Evolutionary conservation across 1,139 yeast genomes (phyloP).

Genomic region (Taphrina communis): DNA sequence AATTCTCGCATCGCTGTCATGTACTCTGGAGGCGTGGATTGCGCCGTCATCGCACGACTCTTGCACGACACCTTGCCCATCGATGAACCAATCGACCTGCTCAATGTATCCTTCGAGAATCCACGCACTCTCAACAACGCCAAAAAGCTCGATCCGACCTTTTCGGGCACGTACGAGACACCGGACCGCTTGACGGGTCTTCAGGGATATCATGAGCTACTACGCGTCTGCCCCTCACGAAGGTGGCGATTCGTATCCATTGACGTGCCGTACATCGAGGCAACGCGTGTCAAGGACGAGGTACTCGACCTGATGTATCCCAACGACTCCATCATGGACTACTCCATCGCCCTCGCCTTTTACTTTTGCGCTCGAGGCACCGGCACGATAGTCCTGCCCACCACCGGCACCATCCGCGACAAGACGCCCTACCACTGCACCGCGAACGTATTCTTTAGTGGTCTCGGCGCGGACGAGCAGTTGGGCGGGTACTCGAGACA

Average conservation of each 20-base stretch:
- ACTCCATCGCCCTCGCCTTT: slow-evolving; percentile 92
- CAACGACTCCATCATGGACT: slow-evolving; percentile 88
- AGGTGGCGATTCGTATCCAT: slow-evolving; percentile 65
- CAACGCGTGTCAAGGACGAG: slow-evolving; percentile 58
- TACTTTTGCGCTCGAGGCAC: slow-evolving; percentile 79
- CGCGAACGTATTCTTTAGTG: slow-evolving; percentile 79
- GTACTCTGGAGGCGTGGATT: slow-evolving; percentile 94
- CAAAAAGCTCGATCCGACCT: slow-evolving; percentile 13
- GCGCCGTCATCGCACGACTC: slow-evolving; percentile 71
- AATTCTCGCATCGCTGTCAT: slow-evolving; percentile 58
- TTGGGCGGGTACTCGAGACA: slow-evolving; percentile 93
- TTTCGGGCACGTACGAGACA: slow-evolving; percentile 54
- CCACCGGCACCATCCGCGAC: slow-evolving; percentile 2
- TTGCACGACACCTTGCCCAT: slow-evolving; percentile 51
- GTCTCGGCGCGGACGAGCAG: slow-evolving; percentile 95
- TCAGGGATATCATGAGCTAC: slow-evolving; percentile 60
- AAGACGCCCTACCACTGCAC: slow-evolving; percentile 55
- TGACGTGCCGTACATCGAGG: slow-evolving; percentile 72
- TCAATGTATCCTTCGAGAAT: slow-evolving; percentile 94
- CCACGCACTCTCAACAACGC: slow-evolving; percentile 59
- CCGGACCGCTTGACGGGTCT: slow-evolving; percentile 83
- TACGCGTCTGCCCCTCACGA: slow-evolving; percentile 40
- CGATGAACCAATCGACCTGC: slow-evolving; percentile 62
- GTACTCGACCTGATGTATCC: slow-evolving; percentile 79
- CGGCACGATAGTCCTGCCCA: slow-evolving; percentile 49